Conservation (phyloP, 2,329 filamentous ascomycete genomes). For the Trichophyton equinum region DNA sequence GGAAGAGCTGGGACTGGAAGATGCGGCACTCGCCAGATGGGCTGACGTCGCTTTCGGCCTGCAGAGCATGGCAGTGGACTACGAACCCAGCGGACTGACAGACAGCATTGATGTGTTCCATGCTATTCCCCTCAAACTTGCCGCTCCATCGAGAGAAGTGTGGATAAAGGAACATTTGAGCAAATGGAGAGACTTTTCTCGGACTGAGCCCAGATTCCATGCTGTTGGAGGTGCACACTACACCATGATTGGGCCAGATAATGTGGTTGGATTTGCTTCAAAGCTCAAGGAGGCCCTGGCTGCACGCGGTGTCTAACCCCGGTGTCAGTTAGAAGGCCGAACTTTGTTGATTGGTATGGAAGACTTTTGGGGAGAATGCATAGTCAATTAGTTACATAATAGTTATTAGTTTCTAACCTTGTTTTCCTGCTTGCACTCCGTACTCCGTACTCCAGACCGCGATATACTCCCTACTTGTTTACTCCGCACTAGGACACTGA, state of each 20-base stretch:
- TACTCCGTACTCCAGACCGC: no score
- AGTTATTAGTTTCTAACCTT: no score
- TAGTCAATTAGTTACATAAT: no score
- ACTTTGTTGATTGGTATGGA: no score
- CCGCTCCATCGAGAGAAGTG: constrained; percentile 15
- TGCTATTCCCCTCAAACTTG: constrained; percentile 23
- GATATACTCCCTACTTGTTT: no score
- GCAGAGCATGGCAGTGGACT: constrained; percentile 20
- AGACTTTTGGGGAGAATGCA: no score
- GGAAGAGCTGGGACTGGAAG: background rate
- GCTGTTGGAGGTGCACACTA: constrained; percentile 29
- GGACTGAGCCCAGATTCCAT: constrained; percentile 20
- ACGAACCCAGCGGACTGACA: constrained; percentile 32
- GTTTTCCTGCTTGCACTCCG: no score
- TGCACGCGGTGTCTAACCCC: background rate
- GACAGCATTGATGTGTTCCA: constrained; percentile 33
- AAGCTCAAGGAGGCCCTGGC: constrained; percentile 9
- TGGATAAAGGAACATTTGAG: constrained; percentile 16
- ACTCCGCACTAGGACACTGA: no score
- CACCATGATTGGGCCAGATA: constrained; percentile 29
- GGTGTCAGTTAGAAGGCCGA: background rate
- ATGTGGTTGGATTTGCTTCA: constrained; percentile 25
- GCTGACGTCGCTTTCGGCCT: background rate
- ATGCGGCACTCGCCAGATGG: background rate
- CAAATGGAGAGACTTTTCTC: constrained; percentile 27